Evolutionary conservation across 345 rosid genomes (phyloP), one percentile per base, ranked within the genome.

Genomic region (Mallotus nudiflorus): DNA sequence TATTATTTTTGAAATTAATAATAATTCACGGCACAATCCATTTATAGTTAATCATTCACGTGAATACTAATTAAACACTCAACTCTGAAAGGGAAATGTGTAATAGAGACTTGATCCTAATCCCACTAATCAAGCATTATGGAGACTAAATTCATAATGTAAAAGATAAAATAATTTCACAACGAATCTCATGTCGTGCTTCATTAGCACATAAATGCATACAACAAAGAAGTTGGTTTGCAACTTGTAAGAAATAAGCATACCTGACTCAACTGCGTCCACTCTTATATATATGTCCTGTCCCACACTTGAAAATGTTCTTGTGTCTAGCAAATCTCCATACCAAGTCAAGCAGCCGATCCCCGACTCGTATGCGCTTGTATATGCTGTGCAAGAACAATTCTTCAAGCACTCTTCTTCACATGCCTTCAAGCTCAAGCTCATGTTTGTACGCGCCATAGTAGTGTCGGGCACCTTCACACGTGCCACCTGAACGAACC

Each of bases 291-390:
- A 66, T 2, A 71, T 50, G 33, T 70, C 72, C 57, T 76, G 75
- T 3, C 75, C 71, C 18, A 8, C 64, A 9, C 20, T 29, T 1
- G 75, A 28, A 44, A 6, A 76, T 0, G 24, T 59, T 52, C 75
- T 66, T 0, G n/a, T 68, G 55, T 75, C 85, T 10, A 65, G 25
- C 66, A 75, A 53, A 62, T 79, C 82, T 0, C 75, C 85, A 7
- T 28, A 31, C 85, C 79, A 77, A 16, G 5, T 72, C 57, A 80
- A 49, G 72, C 86, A 83, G 5, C 86, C 86, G 1, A 4, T 14
- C 3, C 62, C 82, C 12, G 69, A 65, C 54, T 33, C 70, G 24
- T 72, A 67, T 3, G 77, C 77, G 20, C 58, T 66, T 3, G 80
- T 42, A 39, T 67, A 80, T 27, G 78, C 86, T 3, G 44, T 64